Base-by-base conservation (phyloP, 441 rosid species). In the Gossypium davidsonii region DNA sequence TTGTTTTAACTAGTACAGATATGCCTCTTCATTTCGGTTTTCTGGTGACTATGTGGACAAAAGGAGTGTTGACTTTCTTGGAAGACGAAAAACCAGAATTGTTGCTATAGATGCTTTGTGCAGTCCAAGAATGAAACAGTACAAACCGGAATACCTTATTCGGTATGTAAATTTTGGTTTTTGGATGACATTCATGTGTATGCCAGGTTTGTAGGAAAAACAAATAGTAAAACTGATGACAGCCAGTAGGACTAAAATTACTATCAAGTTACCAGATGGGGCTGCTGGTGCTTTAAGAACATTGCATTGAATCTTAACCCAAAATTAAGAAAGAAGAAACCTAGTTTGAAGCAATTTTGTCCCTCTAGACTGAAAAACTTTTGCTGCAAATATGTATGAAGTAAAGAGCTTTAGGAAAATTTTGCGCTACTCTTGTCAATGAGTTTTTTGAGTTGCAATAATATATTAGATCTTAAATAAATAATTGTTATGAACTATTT, bases 21-120 rank as follows among this genome's bases (percentile, higher is more conserved):
- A 94, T 85, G 97, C 97, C 78, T 88, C 94, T 63, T 85, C 99
- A 31, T 94, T 94, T 78, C 89, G 93, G 67, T 94, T 86, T 87
- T 73, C 91, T 74, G 94, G 97, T 76, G 88, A 91, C 75, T 82
- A 84, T 78, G 76, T 84, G 59, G 99, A 94, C 83, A 76, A 82
- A 72, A 91, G 74, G 78, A 75, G 72, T 51, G 55, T 78, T 57
- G 96, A 94, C 79, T 6, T 68, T 76, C 85, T 84, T 74, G 81
- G 86, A 78, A 89, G 98, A 77, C 91, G 80, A 56, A 87, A 78
- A 74, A 92, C 85, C 21, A 88, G 84, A 79, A 87, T 91, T 71
- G 77, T 91, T 72, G 98, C 97, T 15, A 90, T 91, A 70, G 99
- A 95, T 87, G 97, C 97, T 78, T 79, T 91, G 67, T 82, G 87